Base-by-base conservation (phyloP, 345 rosid genomes). In the Lepidium africanum region DNA sequence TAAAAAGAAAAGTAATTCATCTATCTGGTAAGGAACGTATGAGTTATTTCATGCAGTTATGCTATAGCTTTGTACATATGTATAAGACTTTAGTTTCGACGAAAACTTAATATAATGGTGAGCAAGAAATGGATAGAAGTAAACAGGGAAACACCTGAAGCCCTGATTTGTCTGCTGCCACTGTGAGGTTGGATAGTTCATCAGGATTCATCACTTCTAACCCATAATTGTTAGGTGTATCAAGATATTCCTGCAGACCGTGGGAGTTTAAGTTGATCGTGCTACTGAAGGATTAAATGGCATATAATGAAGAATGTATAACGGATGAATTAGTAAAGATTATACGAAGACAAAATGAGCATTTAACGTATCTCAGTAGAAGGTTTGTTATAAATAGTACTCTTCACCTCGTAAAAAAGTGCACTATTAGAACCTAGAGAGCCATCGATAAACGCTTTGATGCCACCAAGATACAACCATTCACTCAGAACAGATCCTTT, bases 381-480 rank as follows among this genome's bases (percentile, higher is more conserved):
- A n/a, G 51, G 33, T 39, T 58, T 21, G 35, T 10, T 38, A 19
- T 40, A 19, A 11, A 14, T 27, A 53, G 33, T 37, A 51, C 12
- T 74, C 59, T 77, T 80, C 67, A 92, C 96, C 90, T 90, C 94
- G 64, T 83, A 64, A 65, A 93, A 85, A n/a, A 90, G 90, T 65
- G 97, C 98, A 78, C 96, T 90, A 45, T 78, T 84, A 32, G 97
- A 87, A 56, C 97, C 96, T 63, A 90, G 68, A 72, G 98, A 88
- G 33, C 98, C 98, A 82, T 93, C 98, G 48, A 84, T 83, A 79
- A 88, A 93, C 43, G 90, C 97, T 84, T 93, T 90, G 69, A 93
- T 89, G 35, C 98, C 98, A 55, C 98, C 93, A 59, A 86, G 79
- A 71, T 92, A 88, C 69, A 88, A 70, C 93, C 93, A 78, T 53